A percentile compares a stretch with the other conserved stretches of the same genome.
These are phyloP conservation scores for Citeromyces hawaiiensis DNA, from an alignment of 1,139 yeast species.

Conservation along the genomic window DNA sequence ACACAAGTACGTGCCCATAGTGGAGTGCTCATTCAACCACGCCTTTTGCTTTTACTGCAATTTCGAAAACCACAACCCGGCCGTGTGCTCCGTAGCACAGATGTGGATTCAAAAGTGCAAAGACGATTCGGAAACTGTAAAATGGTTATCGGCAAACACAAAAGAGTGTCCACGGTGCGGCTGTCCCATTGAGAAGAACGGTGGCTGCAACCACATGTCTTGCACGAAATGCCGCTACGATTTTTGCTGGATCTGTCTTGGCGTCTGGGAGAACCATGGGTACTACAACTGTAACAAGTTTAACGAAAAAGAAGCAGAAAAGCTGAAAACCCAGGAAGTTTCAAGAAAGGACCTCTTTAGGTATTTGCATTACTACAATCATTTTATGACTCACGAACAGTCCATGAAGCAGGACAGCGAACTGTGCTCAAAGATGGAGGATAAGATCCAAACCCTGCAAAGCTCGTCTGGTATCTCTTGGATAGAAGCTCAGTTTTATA, in stretches of 20 bases:
- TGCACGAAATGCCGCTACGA: conserved; percentile 68
- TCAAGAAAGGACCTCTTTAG: conserved; percentile 37
- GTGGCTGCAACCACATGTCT: conserved; percentile 95
- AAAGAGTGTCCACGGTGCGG: conserved; percentile 67
- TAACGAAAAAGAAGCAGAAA: conserved; percentile 20
- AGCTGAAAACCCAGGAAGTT: conserved; percentile 19
- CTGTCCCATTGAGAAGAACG: conserved; percentile 51
- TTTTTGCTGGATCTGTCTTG: conserved; percentile 91
- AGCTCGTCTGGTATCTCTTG: conserved; percentile 57
- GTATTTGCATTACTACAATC: conserved; percentile 65
- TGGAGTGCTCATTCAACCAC: conserved; percentile 53
- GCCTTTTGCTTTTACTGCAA: conserved; percentile 74
- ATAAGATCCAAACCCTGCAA: conserved; percentile 53
- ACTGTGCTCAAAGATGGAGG: conserved; percentile 49
- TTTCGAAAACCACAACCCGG: conserved; percentile 70
- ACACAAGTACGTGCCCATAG: conserved; percentile 39
- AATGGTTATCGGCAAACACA: conserved; percentile 86
- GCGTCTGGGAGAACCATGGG: conserved; percentile 67
- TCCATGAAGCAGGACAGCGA: conserved; percentile 65
- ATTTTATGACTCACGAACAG: conserved; percentile 66
- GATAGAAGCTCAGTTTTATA: conserved; percentile 81
- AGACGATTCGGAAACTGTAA: conserved; percentile 80
- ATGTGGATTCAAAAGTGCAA: conserved; percentile 71
- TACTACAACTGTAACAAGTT: conserved; percentile 57
- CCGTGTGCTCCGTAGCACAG: conserved; percentile 59